A percentile compares a stretch with the other conserved stretches of the same genome.
Conservation (phyloP, 257 asterid species). For the Asclepias syriaca region DNA sequence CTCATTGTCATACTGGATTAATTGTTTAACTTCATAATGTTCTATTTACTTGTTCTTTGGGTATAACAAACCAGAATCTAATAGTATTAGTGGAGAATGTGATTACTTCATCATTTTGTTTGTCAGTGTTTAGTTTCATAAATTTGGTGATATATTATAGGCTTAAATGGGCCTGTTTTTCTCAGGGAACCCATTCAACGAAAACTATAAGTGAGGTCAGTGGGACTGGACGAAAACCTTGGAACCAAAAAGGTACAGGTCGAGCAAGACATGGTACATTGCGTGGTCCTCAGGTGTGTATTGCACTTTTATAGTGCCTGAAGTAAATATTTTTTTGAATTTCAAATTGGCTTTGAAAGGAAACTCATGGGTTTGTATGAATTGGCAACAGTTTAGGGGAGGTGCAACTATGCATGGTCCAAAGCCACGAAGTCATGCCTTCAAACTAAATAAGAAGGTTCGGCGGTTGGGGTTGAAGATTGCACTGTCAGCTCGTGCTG, state of each 20-base stretch:
- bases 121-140: background rate
- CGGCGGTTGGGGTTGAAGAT: slow-evolving; percentile 86
- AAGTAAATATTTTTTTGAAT: slow-evolving; percentile 5
- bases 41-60: background rate
- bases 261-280: slow-evolving; percentile 88
- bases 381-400: slow-evolving; percentile 68
- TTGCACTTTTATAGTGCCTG: slow-evolving; percentile 10
- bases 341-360: background rate
- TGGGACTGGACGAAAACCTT: slow-evolving; percentile 95
- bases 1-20: background rate
- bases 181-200: slow-evolving; percentile 91
- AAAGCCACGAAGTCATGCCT: slow-evolving; percentile 92
- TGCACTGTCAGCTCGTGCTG: slow-evolving; percentile 88
- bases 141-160: background rate
- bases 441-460: slow-evolving; percentile 85
- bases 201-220: slow-evolving; percentile 92
- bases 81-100: background rate
- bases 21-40: background rate
- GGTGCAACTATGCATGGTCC: slow-evolving; percentile 93
- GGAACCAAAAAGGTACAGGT: slow-evolving; percentile 86
- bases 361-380: slow-evolving; percentile 12
- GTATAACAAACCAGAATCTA: background rate
- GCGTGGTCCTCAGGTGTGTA: slow-evolving; percentile 77
- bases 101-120: background rate
- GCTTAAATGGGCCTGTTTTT: slow-evolving; percentile 16